Conservation (phyloP, 352 stramenopile genomes). For the Globisporangium heterothallicum region DNA sequence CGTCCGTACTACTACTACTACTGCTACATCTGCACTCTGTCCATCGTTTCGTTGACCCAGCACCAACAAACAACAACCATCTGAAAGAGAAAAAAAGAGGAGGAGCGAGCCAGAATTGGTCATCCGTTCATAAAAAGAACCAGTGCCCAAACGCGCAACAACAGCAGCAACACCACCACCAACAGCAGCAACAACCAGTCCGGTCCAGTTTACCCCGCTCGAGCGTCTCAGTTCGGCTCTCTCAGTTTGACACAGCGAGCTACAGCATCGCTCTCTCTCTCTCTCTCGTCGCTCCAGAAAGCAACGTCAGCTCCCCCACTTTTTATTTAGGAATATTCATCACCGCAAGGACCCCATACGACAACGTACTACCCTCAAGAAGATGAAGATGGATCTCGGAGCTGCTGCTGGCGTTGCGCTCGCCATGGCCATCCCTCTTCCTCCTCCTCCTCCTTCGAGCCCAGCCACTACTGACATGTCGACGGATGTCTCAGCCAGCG, state of each 20-base stretch:
- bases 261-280: not conserved
- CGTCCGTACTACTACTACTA: not conserved
- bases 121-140: slow-evolving; percentile 7
- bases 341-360: not conserved
- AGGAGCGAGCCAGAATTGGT: slow-evolving; percentile 6
- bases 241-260: slow-evolving; percentile 4
- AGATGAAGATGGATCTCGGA: slow-evolving; percentile 16
- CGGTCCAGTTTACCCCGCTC: not conserved
- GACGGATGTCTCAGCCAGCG: too few species aligned
- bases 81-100: slow-evolving; percentile 3
- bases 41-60: slow-evolving; percentile 4
- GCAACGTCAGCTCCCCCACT: not conserved
- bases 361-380: not conserved
- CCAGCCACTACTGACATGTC: not conserved
- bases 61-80: not conserved
- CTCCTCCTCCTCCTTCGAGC: not conserved
- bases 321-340: not conserved
- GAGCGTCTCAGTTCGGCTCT: slow-evolving; percentile 8
- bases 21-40: too few species aligned
- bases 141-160: not conserved
- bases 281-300: too few species aligned
- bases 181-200: not conserved
- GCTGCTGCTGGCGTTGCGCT: slow-evolving; percentile 1
- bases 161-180: slow-evolving; percentile 3
- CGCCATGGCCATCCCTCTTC: not conserved